phyloP scores from a whole-genome alignment of 2,329 filamentous ascomycete genomes.

The Diplocarpon mali region DNA sequence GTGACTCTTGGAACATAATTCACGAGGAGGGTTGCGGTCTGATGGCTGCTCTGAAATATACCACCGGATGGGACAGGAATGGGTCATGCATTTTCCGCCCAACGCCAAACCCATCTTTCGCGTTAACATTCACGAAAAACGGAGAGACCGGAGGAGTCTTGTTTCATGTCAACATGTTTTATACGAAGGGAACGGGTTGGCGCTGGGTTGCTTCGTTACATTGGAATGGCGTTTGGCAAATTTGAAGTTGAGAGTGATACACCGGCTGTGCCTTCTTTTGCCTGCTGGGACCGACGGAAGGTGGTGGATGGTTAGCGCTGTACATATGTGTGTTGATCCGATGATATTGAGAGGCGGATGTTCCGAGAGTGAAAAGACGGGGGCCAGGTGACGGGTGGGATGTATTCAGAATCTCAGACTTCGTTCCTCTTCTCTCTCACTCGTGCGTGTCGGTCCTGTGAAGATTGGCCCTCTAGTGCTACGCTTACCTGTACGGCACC shows the following conservation, averaged over 20 bases:
- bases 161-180: not conserved
- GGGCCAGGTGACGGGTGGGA: slow-evolving; percentile 2
- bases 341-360: not conserved
- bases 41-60: not conserved
- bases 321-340: not conserved
- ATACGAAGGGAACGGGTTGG: not conserved
- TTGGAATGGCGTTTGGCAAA: slow-evolving; percentile 9
- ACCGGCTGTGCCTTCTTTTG: slow-evolving; percentile 7
- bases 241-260: not conserved
- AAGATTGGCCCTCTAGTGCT: no score
- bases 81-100: not conserved
- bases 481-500: no score
- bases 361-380: not conserved
- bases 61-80: not conserved
- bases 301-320: not conserved
- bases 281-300: no score
- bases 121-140: not conserved
- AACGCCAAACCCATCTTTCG: not conserved
- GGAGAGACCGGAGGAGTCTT: not conserved
- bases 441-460: not conserved
- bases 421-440: not conserved
- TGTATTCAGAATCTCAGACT: slow-evolving; percentile 4
- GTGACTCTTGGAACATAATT: not conserved
- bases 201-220: slow-evolving; percentile 6
- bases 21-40: not conserved